Conservation (phyloP, 169 alveolate species). For the Plasmodium berghei region DNA sequence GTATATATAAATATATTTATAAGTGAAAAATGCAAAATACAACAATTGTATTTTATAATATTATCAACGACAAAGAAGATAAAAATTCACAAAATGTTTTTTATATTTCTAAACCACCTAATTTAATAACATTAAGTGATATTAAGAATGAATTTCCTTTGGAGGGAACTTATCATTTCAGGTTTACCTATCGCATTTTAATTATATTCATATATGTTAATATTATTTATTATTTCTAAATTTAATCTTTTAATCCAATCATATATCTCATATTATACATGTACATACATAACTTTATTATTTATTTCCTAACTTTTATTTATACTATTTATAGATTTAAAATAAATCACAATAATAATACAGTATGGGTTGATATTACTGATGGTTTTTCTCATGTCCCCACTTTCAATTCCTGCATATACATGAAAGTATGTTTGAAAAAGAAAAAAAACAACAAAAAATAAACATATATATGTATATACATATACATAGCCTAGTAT, state of each 20-base stretch:
- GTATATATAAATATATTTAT: too few species aligned
- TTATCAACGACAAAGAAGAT: conserved; percentile 63
- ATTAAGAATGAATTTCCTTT: conserved; percentile 59
- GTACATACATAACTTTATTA: neutral
- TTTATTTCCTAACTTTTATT: neutral
- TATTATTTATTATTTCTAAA: neutral
- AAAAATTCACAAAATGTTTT: conserved; percentile 67
- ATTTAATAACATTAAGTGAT: conserved; percentile 29
- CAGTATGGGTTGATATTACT: conserved; percentile 62
- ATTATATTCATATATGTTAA: neutral
- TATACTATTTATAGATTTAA: conserved; percentile 30
- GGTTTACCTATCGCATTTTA: conserved; percentile 5
- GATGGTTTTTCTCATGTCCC: conserved; percentile 63
- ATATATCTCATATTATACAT: too few species aligned
- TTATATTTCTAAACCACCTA: conserved; percentile 60
- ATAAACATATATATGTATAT: too few species aligned
- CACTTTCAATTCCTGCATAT: conserved; percentile 61
- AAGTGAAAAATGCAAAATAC: conserved; percentile 62
- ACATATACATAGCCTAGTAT: too few species aligned
- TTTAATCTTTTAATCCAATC: too few species aligned
- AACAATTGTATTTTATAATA: conserved; percentile 63
- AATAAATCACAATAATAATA: conserved; percentile 31
- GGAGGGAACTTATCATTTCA: conserved; percentile 65
- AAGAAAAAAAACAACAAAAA: neutral
- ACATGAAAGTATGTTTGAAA: conserved; percentile 31